These are phyloP conservation scores for Cucurbitaria berberidis DNA, from an alignment of 2,329 filamentous ascomycete genomes.

Conservation along the genomic window DNA sequence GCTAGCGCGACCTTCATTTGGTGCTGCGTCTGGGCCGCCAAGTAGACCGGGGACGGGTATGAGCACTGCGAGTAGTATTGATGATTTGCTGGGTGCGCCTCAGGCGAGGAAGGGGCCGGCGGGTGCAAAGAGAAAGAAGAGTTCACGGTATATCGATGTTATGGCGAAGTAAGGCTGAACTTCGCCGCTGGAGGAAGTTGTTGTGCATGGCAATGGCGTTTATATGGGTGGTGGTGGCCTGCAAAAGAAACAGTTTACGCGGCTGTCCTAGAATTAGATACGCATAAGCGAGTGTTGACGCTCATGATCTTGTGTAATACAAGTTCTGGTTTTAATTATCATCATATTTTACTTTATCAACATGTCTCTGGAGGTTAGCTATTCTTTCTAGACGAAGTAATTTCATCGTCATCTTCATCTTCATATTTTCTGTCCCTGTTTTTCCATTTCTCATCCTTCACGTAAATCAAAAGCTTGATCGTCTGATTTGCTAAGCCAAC, in stretches of 20 bases:
- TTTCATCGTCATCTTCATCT: too few species aligned
- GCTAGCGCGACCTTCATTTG: conserved; percentile 32
- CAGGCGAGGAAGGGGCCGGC: conserved; percentile 67
- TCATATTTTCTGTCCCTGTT: too few species aligned
- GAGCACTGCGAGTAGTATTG: conserved; percentile 92
- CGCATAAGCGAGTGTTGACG: too few species aligned
- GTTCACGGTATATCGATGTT: conserved; percentile 91
- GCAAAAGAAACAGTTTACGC: not conserved
- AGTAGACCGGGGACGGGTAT: conserved; percentile 73
- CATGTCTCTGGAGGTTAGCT: not conserved
- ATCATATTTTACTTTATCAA: not conserved
- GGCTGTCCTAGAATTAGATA: not conserved
- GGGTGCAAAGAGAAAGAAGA: conserved; percentile 72
- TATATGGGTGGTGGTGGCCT: not conserved
- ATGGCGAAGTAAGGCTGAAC: conserved; percentile 60
- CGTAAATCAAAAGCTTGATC: too few species aligned
- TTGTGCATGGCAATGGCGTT: not conserved
- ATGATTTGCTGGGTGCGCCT: conserved; percentile 83
- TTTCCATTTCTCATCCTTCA: too few species aligned
- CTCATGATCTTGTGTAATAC: not conserved
- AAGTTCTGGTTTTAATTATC: too few species aligned
- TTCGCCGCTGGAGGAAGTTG: not conserved
- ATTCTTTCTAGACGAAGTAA: too few species aligned
- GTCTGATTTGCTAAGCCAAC: too few species aligned
- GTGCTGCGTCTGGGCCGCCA: conserved; percentile 40